phyloP scores from a whole-genome alignment of 2,329 filamentous ascomycete species.

The Lachnum nothofagi region DNA sequence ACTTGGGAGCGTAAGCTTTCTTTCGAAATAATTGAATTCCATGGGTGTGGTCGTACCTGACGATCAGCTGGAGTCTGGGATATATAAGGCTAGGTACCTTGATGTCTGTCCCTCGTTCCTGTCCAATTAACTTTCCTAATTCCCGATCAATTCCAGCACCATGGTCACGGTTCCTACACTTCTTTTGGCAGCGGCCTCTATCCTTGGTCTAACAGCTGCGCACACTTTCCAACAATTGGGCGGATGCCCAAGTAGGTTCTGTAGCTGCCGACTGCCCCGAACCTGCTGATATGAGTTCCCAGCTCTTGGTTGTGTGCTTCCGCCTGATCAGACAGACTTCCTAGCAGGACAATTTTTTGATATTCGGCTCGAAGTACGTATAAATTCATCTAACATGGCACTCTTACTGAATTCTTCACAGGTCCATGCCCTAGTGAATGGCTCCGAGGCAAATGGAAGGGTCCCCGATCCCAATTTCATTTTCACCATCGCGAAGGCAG shows the following conservation, averaged over 20 bases:
- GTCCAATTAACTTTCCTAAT: conserved; percentile 7
- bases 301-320: conserved; percentile 54
- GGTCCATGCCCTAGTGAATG: conserved; percentile 75
- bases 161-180: conserved; percentile 28
- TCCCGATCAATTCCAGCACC: conserved; percentile 8
- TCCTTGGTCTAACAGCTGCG: conserved; percentile 41
- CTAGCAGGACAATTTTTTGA: conserved; percentile 80
- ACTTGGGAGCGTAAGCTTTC: no score
- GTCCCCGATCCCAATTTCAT: conserved; percentile 70
- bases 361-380: conserved; percentile 61
- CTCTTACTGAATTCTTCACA: not conserved
- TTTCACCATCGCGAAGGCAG: conserved; percentile 66
- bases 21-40: no score
- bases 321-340: conserved; percentile 68
- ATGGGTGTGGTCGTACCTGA: not conserved
- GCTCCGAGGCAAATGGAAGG: conserved; percentile 66
- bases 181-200: conserved; percentile 33
- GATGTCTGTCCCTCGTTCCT: conserved; percentile 10
- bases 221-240: conserved; percentile 58
- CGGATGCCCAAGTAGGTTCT: conserved; percentile 42
- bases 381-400: not conserved
- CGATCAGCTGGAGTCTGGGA: conserved; percentile 1
- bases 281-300: conserved; percentile 2
- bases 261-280: conserved; percentile 3
- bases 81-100: conserved; percentile 34